Evolutionary conservation across 148 eudicot species (phyloP).

Genomic region (Diospyros kaki): DNA sequence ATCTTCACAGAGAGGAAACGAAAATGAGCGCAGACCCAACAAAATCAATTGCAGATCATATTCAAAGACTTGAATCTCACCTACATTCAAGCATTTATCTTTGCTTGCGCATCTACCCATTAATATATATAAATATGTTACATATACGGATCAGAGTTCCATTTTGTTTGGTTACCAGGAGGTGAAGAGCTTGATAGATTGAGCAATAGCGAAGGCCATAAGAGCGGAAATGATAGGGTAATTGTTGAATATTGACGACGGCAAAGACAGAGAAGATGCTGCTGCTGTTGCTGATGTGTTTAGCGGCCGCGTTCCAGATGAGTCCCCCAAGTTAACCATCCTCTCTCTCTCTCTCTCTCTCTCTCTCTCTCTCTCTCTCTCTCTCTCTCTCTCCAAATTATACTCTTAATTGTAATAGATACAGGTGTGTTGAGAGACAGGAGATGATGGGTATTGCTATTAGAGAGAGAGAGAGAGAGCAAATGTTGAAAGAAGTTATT

Average conservation of each 20-base stretch:
- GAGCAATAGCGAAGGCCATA: constrained; percentile 30
- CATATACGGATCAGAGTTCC: neutral
- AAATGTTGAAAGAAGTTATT: no score
- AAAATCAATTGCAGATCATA: neutral
- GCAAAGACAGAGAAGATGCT: neutral
- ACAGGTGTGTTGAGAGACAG: no score
- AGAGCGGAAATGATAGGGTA: constrained; percentile 28
- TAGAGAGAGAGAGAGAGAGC: neutral
- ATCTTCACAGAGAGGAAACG: no score
- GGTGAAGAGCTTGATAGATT: constrained; percentile 27
- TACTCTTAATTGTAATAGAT: no score
- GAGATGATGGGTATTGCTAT: neutral
- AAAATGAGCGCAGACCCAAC: no score
- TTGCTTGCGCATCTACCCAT: no score
- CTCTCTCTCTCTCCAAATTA: neutral
- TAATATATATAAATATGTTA: no score
- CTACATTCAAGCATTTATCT: no score
- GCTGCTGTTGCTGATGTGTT: constrained; percentile 1
- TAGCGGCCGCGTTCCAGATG: constrained; percentile 13
- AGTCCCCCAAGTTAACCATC: constrained; percentile 16
- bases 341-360: constrained; percentile 1
- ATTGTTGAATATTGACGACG: constrained; percentile 18
- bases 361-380: neutral
- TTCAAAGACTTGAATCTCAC: no score
- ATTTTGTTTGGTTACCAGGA: constrained; percentile 10